A percentile compares a stretch with the other conserved stretches of the same genome.
These are phyloP conservation scores for Termitomyces titanicus DNA, from an alignment of 768 basidiomycete species.

Conservation along the genomic window DNA sequence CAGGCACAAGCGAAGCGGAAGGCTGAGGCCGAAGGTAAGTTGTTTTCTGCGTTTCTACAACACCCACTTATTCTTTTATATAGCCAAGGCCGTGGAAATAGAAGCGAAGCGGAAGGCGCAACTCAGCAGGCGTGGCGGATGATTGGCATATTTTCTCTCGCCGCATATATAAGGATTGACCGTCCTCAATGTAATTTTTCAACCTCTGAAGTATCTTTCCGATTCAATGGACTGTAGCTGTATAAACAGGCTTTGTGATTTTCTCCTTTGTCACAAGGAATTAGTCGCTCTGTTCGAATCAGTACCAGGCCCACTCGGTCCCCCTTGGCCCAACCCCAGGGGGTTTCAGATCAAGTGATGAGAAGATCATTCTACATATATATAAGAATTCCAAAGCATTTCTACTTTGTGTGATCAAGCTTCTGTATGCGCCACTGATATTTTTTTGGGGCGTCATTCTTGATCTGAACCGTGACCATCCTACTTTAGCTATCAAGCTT, in stretches of 20 bases:
- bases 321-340: too few relatives aligned
- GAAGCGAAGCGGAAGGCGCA: conserved; percentile 58
- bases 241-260: too few relatives aligned
- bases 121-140: conserved; percentile 15
- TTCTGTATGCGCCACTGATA: too few relatives aligned
- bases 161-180: neutral
- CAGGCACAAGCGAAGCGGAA: conserved; percentile 83
- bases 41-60: neutral
- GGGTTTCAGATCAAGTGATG: too few relatives aligned
- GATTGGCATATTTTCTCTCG: neutral
- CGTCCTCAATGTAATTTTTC: neutral
- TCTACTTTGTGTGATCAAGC: too few relatives aligned
- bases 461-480: too few relatives aligned
- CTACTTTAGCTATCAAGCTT: too few relatives aligned
- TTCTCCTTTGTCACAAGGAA: too few relatives aligned
- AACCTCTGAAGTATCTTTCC: neutral
- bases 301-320: too few relatives aligned
- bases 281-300: neutral
- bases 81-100: conserved; percentile 63
- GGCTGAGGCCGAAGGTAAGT: conserved; percentile 82
- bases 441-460: too few relatives aligned
- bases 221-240: neutral
- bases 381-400: too few relatives aligned
- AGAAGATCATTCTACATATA: too few relatives aligned
- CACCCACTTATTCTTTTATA: neutral